A percentile compares a stretch with the other conserved stretches of the same genome.
Evolutionary conservation across 148 eudicot genomes (phyloP).

Genomic region (Silene uniflora): DNA sequence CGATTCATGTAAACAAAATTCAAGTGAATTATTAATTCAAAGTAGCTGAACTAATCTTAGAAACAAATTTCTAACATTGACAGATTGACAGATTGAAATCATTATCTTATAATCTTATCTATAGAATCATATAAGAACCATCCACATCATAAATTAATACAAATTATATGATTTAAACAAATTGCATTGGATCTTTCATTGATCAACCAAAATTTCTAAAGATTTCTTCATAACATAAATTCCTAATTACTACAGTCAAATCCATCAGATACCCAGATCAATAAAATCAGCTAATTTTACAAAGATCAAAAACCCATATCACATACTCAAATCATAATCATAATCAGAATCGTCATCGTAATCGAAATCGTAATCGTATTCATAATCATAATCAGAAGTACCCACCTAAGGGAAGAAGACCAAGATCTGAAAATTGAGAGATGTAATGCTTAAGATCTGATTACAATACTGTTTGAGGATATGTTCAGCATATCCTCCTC

Average conservation of each 20-base stretch:
- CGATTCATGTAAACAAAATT: constrained; percentile 16
- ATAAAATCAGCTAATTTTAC: constrained; percentile 10
- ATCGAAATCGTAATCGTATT: not conserved
- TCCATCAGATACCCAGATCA: constrained; percentile 24
- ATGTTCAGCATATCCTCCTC: constrained; percentile 36
- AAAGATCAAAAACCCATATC: constrained; percentile 23
- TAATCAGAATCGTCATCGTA: not conserved
- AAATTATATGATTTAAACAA: constrained; percentile 34
- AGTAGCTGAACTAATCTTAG: constrained; percentile 11
- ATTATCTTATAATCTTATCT: constrained; percentile 20
- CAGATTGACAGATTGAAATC: too few relatives aligned
- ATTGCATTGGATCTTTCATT: constrained; percentile 35
- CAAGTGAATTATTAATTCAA: constrained; percentile 3
- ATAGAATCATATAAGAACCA: constrained; percentile 26
- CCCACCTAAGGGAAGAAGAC: constrained; percentile 34
- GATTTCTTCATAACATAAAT: not conserved
- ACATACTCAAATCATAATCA: not conserved
- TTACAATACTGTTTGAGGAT: constrained; percentile 31
- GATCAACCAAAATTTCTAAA: constrained; percentile 21
- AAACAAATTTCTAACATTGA: not conserved
- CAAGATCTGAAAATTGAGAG: constrained; percentile 28
- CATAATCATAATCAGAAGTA: constrained; percentile 1
- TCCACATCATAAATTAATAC: constrained; percentile 14
- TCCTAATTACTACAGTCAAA: constrained; percentile 17
- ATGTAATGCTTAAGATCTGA: constrained; percentile 33